These are phyloP conservation scores for Pythium volutum DNA, from an alignment of 352 stramenopile species.

Conservation along the genomic window DNA sequence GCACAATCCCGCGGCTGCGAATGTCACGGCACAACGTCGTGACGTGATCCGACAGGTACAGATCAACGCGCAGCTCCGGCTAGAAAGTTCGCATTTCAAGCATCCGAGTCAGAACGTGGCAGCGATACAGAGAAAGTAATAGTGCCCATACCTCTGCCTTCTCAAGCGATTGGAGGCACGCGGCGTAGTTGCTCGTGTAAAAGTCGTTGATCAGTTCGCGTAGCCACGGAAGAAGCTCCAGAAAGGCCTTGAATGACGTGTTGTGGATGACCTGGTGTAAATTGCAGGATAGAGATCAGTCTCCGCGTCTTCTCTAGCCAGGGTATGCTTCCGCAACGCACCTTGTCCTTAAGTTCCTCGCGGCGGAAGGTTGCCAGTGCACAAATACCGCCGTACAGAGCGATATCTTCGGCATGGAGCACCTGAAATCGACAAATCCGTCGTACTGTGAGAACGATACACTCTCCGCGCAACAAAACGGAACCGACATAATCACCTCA, in stretches of 20 bases:
- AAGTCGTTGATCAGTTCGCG: constrained; percentile 89
- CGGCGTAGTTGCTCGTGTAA: constrained; percentile 85
- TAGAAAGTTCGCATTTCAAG: constrained; percentile 15
- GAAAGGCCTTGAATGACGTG: constrained; percentile 83
- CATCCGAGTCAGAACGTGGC: neutral
- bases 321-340: constrained; percentile 2
- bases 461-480: neutral
- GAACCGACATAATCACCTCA: constrained; percentile 41
- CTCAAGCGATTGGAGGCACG: constrained; percentile 72
- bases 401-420: constrained; percentile 84
- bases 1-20: constrained; percentile 78
- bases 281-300: neutral
- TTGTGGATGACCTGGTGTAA: constrained; percentile 75
- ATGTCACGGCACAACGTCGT: constrained; percentile 78
- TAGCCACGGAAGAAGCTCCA: constrained; percentile 84
- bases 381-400: constrained; percentile 82
- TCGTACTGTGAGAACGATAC: neutral
- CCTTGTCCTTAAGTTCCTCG: constrained; percentile 75
- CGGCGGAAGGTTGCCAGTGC: constrained; percentile 83
- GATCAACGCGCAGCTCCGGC: constrained; percentile 71
- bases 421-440: constrained; percentile 27
- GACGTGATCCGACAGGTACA: constrained; percentile 78
- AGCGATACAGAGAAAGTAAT: neutral
- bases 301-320: neutral
- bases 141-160: constrained; percentile 51